Evolutionary conservation across 106 monocot species (phyloP).

Genomic region (Allium fistulosum): DNA sequence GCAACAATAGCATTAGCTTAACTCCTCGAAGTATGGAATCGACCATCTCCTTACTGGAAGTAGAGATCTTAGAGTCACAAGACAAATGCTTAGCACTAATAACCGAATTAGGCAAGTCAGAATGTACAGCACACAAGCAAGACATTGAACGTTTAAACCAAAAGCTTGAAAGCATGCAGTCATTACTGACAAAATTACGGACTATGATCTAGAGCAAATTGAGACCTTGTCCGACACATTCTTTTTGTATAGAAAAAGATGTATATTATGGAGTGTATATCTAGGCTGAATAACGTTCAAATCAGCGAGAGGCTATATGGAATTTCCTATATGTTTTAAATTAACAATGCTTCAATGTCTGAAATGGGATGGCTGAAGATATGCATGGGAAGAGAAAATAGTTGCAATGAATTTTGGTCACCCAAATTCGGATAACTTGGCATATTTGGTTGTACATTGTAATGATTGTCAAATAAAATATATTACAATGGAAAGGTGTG

Average conservation of each 20-base stretch:
- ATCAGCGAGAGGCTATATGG: no score
- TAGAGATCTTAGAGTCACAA: conserved; percentile 58
- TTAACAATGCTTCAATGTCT: no score
- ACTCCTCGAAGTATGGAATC: conserved; percentile 49
- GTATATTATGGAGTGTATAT: conserved; percentile 18
- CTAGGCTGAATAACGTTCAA: conserved; percentile 3
- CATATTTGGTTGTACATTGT: no score
- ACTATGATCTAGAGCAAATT: conserved; percentile 22
- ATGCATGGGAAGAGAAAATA: no score
- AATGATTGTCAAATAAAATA: no score
- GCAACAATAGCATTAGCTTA: conserved; percentile 43
- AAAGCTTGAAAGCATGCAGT: conserved; percentile 82
- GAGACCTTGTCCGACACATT: conserved; percentile 6
- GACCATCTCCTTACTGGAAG: conserved; percentile 46
- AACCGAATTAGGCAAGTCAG: conserved; percentile 36
- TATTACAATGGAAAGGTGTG: no score
- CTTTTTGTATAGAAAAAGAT: conserved; percentile 22
- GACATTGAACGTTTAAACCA: conserved; percentile 59
- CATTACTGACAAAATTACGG: conserved; percentile 49
- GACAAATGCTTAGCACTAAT: conserved; percentile 53
- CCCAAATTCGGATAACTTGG: no score
- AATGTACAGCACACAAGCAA: conserved; percentile 21
- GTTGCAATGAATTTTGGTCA: no score
- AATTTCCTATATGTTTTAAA: no score
- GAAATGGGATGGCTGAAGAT: no score